Percentiles rank a stretch among this genome's conserved stretches.
Evolutionary conservation across 225 moss, liverwort and hornwort species (phyloP).

Genomic region (Physcomitrium patens): DNA sequence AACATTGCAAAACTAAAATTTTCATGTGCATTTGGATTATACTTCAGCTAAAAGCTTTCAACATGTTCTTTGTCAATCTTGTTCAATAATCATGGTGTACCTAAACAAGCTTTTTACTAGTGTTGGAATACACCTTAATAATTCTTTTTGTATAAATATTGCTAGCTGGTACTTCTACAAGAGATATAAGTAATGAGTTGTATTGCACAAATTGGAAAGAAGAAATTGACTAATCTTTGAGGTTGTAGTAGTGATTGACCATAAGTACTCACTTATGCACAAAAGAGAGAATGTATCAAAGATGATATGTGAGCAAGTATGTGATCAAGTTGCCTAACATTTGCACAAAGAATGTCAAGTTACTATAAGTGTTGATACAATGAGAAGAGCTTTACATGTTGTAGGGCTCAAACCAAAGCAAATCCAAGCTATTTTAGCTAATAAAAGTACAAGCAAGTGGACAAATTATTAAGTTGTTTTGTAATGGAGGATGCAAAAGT

Average conservation of each 20-base stretch:
- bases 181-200: background rate
- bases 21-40: too few relatives aligned
- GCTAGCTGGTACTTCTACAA: background rate
- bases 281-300: background rate
- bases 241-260: background rate
- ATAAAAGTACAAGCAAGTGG: background rate
- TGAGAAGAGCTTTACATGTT: too few relatives aligned
- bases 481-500: background rate
- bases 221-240: background rate
- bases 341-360: background rate
- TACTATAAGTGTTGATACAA: too few relatives aligned
- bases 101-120: background rate
- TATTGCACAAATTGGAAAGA: background rate
- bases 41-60: too few relatives aligned
- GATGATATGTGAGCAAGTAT: background rate
- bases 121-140: background rate
- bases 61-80: too few relatives aligned
- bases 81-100: too few relatives aligned
- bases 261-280: too few relatives aligned
- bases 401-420: too few relatives aligned
- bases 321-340: background rate
- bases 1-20: too few relatives aligned
- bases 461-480: constrained; percentile 5
- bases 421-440: too few relatives aligned
- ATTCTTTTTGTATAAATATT: background rate